phyloP scores from a whole-genome alignment of 768 basidiomycete species.

The Mycena leptocephala region DNA sequence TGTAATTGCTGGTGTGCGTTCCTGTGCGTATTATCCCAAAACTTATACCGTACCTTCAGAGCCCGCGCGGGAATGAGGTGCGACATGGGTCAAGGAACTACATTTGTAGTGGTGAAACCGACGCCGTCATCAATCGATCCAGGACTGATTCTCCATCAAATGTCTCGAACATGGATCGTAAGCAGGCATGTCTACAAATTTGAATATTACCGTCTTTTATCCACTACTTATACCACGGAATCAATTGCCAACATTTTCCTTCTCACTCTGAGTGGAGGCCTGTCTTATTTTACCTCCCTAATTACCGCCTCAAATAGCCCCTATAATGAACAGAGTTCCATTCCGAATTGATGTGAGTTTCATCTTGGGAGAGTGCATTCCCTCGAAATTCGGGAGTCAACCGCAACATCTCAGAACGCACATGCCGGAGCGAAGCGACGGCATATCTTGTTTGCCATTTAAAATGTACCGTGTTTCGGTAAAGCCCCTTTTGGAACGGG shows the following conservation, averaged over 20 bases:
- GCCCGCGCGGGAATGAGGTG: not conserved
- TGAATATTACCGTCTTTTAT: not conserved
- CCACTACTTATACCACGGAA: not conserved
- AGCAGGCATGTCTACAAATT: not conserved
- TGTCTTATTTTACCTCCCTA: not conserved
- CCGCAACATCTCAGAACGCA: not conserved
- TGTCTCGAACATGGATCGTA: not conserved
- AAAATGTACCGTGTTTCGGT: too few species aligned
- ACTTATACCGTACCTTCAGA: not conserved
- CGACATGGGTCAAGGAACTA: not conserved
- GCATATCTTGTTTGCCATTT: constrained; percentile 2
- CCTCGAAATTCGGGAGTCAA: not conserved
- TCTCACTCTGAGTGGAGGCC: not conserved
- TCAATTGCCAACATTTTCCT: not conserved
- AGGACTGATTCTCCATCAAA: not conserved
- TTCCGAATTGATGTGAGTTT: not conserved
- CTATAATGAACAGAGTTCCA: not conserved
- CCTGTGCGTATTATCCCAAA: not conserved
- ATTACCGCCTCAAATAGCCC: not conserved
- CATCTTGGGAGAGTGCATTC: not conserved
- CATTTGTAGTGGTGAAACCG: not conserved
- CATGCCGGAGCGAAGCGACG: not conserved
- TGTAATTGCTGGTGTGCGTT: too few species aligned
- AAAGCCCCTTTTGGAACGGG: too few species aligned
- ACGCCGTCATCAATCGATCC: not conserved